A percentile compares a stretch with the other conserved stretches of the same genome.
phyloP scores from a whole-genome alignment of 768 basidiomycete species.

The Tylopilus balloui region DNA sequence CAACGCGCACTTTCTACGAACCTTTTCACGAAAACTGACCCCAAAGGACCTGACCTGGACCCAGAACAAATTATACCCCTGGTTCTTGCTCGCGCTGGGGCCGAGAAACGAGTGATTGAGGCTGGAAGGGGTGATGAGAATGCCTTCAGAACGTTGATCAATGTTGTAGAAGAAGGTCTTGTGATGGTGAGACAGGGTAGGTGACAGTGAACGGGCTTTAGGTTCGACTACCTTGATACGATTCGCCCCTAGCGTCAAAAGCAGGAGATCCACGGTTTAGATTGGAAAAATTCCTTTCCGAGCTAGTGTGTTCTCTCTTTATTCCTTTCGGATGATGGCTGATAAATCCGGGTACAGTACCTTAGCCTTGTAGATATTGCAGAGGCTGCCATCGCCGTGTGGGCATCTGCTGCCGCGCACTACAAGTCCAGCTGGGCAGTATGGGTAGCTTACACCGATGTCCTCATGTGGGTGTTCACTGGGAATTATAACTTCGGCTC shows the following conservation, averaged over 20 bases:
- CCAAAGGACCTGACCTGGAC: constrained; percentile 34
- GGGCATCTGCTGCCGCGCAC: constrained; percentile 61
- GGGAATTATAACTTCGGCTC: background rate
- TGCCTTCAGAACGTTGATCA: constrained; percentile 48
- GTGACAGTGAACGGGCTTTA: constrained; percentile 1
- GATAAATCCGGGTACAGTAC: constrained; percentile 38
- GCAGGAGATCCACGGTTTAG: constrained; percentile 72
- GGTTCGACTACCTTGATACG: background rate
- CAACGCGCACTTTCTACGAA: constrained; percentile 51
- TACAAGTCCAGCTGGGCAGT: constrained; percentile 69
- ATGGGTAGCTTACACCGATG: constrained; percentile 73
- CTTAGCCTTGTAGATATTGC: constrained; percentile 37
- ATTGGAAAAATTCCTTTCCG: constrained; percentile 78
- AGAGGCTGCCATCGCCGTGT: constrained; percentile 57
- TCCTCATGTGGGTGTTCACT: constrained; percentile 53
- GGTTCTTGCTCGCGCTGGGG: constrained; percentile 60
- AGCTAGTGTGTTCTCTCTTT: constrained; percentile 51
- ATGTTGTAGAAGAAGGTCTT: constrained; percentile 60
- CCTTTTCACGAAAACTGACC: constrained; percentile 39
- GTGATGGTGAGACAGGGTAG: constrained; percentile 55
- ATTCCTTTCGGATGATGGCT: background rate
- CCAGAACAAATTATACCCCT: constrained; percentile 63
- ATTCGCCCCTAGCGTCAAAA: constrained; percentile 44
- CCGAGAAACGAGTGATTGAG: constrained; percentile 54
- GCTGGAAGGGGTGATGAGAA: constrained; percentile 48